Conservation (phyloP, 208 protist species). For the Phytomonas sp. region DNA sequence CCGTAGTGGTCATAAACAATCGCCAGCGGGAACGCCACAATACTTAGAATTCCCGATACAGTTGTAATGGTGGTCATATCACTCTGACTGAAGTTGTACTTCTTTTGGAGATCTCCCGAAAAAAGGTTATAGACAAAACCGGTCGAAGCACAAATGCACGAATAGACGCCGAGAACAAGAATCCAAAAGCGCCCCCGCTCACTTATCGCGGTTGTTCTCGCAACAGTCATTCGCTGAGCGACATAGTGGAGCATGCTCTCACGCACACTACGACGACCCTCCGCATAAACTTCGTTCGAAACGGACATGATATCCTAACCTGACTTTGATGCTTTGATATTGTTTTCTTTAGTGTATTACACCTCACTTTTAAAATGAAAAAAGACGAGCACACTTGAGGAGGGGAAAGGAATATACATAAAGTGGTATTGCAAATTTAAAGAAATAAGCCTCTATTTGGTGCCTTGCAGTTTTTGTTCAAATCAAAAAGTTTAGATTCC, state of each 20-base stretch:
- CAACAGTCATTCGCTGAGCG: slow-evolving; percentile 4
- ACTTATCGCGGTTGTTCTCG: slow-evolving; percentile 15
- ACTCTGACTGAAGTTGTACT: slow-evolving; percentile 64
- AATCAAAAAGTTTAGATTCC: neutral
- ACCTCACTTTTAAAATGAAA: neutral
- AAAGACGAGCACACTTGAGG: neutral
- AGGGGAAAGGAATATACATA: neutral
- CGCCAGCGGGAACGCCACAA: slow-evolving; percentile 49
- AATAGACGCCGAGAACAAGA: slow-evolving; percentile 43
- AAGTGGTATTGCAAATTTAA: neutral
- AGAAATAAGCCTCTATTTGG: neutral
- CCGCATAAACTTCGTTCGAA: slow-evolving; percentile 19
- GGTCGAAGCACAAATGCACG: slow-evolving; percentile 55
- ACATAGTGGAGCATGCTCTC: slow-evolving; percentile 20
- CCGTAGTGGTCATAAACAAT: slow-evolving; percentile 71
- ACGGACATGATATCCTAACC: slow-evolving; percentile 10
- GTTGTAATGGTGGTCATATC: slow-evolving; percentile 73
- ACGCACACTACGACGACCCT: slow-evolving; percentile 18
- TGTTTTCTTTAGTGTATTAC: neutral
- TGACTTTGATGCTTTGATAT: neutral
- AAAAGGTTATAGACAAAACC: slow-evolving; percentile 73
- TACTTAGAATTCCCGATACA: slow-evolving; percentile 28
- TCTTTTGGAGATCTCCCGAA: slow-evolving; percentile 52
- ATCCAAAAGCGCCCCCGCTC: slow-evolving; percentile 61
- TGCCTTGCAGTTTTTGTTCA: neutral